phyloP scores from a whole-genome alignment of 176 grass and related monocot species.

The Aegilops speltoides region DNA sequence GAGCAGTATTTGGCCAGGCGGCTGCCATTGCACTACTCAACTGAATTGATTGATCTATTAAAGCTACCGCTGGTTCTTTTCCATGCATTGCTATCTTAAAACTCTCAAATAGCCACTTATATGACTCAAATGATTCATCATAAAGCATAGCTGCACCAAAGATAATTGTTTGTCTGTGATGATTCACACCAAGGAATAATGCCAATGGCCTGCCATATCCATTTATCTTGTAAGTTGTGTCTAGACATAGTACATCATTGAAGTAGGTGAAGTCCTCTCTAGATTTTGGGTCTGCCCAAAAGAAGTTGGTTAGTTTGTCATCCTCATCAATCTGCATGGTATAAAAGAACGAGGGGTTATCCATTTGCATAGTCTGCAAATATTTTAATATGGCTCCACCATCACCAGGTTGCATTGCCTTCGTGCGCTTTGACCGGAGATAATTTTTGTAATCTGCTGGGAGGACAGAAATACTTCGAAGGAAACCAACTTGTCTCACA shows the following conservation, averaged over 20 bases:
- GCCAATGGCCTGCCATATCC: conserved; percentile 90
- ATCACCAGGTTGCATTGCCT: conserved; percentile 86
- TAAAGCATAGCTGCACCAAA: conserved; percentile 94
- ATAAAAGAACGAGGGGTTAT: conserved; percentile 87
- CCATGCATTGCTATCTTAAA: conserved; percentile 96
- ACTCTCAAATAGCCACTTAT: conserved; percentile 97
- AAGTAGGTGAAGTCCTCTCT: conserved; percentile 83
- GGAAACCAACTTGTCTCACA: conserved; percentile 69
- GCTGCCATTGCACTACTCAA: conserved; percentile 74
- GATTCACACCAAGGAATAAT: conserved; percentile 88
- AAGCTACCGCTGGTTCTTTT: conserved; percentile 76
- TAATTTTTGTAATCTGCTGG: conserved; percentile 89
- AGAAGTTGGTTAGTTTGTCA: conserved; percentile 94
- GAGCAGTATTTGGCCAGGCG: conserved; percentile 79
- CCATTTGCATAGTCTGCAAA: conserved; percentile 94
- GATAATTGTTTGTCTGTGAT: conserved; percentile 93
- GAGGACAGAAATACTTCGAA: conserved; percentile 73
- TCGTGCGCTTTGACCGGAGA: conserved; percentile 81
- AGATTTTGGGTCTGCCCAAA: conserved; percentile 96
- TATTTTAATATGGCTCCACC: conserved; percentile 92
- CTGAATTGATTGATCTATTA: conserved; percentile 74
- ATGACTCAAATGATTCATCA: conserved; percentile 95
- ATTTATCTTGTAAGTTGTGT: conserved; percentile 93
- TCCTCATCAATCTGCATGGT: conserved; percentile 98
- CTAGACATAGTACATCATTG: conserved; percentile 76